Conservation (phyloP, 176 grass and related monocot species). For the Hordeum marinum region DNA sequence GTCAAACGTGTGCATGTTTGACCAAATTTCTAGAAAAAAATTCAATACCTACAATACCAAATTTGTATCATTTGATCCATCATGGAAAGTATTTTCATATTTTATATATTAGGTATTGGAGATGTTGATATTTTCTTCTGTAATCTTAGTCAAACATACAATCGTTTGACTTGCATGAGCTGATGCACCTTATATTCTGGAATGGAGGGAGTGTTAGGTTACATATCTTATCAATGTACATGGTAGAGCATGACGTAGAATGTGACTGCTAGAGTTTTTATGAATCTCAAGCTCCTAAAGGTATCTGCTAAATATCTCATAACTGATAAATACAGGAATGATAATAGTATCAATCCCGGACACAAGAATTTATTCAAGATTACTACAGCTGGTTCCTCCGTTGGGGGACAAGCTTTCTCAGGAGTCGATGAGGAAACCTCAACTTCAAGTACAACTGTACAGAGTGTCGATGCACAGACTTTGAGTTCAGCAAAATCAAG, state of each 20-base stretch:
- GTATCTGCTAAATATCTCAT: conserved; percentile 30
- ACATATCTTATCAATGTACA: background rate
- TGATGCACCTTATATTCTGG: no score
- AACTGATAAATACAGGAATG: conserved; percentile 39
- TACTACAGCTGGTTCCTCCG: conserved; percentile 7
- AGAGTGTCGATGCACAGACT: conserved; percentile 11
- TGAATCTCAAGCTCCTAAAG: background rate
- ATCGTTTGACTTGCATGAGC: no score
- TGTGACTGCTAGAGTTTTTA: background rate
- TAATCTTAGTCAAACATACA: no score
- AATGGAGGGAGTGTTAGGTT: background rate
- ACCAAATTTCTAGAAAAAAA: no score
- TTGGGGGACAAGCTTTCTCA: conserved; percentile 21
- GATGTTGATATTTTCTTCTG: no score
- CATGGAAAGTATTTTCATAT: no score
- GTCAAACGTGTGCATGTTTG: no score
- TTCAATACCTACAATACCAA: no score
- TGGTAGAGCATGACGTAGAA: conserved; percentile 5
- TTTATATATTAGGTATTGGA: no score
- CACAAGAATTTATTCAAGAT: conserved; percentile 39
- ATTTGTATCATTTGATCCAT: no score
- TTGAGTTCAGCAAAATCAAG: conserved; percentile 45
- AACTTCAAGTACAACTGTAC: conserved; percentile 33
- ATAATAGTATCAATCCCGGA: conserved; percentile 19
- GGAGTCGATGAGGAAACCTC: conserved; percentile 38